Conservation (phyloP, 768 basidiomycete genomes). For the Termitomyces bulborhizus region DNA sequence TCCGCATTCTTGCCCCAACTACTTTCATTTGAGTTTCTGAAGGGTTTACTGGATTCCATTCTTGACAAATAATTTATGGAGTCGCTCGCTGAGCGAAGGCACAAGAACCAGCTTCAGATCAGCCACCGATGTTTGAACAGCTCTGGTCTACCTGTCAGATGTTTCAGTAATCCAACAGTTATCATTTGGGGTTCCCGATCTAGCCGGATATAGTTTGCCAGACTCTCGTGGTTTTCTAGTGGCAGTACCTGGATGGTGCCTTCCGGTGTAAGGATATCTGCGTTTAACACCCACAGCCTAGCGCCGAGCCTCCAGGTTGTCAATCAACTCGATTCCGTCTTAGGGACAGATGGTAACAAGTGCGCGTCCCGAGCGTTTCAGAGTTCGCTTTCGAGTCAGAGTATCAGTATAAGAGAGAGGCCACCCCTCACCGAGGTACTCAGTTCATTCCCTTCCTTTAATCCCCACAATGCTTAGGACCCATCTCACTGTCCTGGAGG, state of each 20-base stretch:
- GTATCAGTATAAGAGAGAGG: constrained; percentile 6
- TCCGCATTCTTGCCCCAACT: background rate
- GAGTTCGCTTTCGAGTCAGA: constrained; percentile 4
- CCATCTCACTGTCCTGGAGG: constrained; percentile 50
- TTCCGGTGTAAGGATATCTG: constrained; percentile 9
- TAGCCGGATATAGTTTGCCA: constrained; percentile 12
- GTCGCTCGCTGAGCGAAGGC: constrained; percentile 1
- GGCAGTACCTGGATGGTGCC: constrained; percentile 12
- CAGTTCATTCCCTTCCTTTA: constrained; percentile 2
- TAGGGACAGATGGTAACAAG: constrained; percentile 8
- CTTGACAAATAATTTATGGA: background rate
- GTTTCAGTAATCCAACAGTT: constrained; percentile 14
- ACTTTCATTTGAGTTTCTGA: background rate
- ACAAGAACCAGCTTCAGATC: constrained; percentile 7
- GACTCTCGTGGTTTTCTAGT: constrained; percentile 3
- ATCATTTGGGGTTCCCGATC: constrained; percentile 8
- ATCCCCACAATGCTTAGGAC: constrained; percentile 26
- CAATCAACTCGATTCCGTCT: constrained; percentile 8
- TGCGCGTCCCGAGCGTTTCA: constrained; percentile 13
- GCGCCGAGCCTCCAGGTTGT: constrained; percentile 4
- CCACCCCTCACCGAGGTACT: background rate
- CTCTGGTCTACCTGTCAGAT: constrained; percentile 11
- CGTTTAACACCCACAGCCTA: constrained; percentile 4
- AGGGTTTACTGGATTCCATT: background rate
- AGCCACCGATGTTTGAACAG: constrained; percentile 13